Evolutionary conservation across 805 yeast genomes (phyloP).

Genomic region (Candida krabiensis): DNA sequence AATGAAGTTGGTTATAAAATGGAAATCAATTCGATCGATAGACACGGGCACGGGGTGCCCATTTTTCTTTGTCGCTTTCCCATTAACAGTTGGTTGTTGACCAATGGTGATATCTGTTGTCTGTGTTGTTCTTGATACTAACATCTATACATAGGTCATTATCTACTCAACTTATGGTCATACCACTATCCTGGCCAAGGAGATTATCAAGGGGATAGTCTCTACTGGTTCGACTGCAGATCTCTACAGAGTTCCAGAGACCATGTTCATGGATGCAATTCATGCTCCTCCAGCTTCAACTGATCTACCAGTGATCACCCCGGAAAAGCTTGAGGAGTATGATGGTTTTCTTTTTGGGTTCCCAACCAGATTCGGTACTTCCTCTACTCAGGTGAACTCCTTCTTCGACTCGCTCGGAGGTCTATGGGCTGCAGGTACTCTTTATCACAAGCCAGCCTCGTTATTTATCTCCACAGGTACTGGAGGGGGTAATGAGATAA

Average conservation of each 20-base stretch:
- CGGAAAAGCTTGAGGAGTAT: conserved; percentile 56
- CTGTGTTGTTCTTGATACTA: conserved; percentile 1
- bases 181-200: conserved; percentile 63
- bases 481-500: conserved; percentile 84
- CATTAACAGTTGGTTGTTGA: no score
- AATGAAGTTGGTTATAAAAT: not conserved
- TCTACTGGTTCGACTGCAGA: conserved; percentile 69
- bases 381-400: conserved; percentile 75
- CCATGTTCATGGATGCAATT: conserved; percentile 57
- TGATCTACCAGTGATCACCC: conserved; percentile 58
- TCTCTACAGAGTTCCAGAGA: conserved; percentile 75
- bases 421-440: conserved; percentile 73
- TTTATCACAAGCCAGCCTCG: conserved; percentile 74
- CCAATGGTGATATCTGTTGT: no score
- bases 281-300: conserved; percentile 66
- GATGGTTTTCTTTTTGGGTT: conserved; percentile 85
- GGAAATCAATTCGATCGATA: no score
- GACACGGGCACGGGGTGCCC: no score
- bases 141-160: conserved; percentile 39
- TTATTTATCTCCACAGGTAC: conserved; percentile 73
- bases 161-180: conserved; percentile 82
- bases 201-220: conserved; percentile 66
- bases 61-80: no score
- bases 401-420: conserved; percentile 81
- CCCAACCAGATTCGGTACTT: conserved; percentile 82